Evolutionary conservation across 2,329 filamentous ascomycete genomes (phyloP).

Genomic region (Myrmaecium sp.): DNA sequence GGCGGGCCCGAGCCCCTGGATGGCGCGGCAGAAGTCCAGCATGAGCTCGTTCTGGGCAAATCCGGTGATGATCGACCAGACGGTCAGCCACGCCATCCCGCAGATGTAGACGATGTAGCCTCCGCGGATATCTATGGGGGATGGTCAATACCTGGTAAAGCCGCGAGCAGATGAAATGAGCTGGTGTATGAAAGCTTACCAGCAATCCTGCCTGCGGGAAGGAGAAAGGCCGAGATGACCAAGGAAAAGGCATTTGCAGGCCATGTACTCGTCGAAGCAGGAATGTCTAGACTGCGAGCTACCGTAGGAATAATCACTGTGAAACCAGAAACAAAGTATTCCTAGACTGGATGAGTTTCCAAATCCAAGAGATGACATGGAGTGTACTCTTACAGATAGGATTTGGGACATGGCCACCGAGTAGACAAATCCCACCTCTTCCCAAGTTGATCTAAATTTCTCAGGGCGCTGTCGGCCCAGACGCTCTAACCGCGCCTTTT

Average conservation of each 20-base stretch:
- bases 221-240: slow-evolving; percentile 29
- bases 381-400: slow-evolving; percentile 8
- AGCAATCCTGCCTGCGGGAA: slow-evolving; percentile 24
- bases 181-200: neutral
- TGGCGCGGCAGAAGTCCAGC: slow-evolving; percentile 17
- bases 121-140: slow-evolving; percentile 42
- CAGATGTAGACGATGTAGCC: slow-evolving; percentile 42
- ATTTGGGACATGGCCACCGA: slow-evolving; percentile 21
- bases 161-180: slow-evolving; percentile 3
- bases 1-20: slow-evolving; percentile 20
- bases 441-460: slow-evolving; percentile 29
- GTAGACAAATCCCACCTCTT: slow-evolving; percentile 41
- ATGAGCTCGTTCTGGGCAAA: slow-evolving; percentile 16
- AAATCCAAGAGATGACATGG: neutral
- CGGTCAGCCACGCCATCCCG: slow-evolving; percentile 32
- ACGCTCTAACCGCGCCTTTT: slow-evolving; percentile 27
- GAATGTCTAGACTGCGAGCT: slow-evolving; percentile 42
- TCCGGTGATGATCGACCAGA: slow-evolving; percentile 16
- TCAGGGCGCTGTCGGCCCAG: slow-evolving; percentile 42
- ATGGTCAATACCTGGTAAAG: slow-evolving; percentile 26
- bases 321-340: slow-evolving; percentile 67
- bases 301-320: slow-evolving; percentile 50
- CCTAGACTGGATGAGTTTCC: slow-evolving; percentile 14
- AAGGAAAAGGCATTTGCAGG: slow-evolving; percentile 35
- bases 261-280: slow-evolving; percentile 43